A percentile compares a stretch with the other conserved stretches of the same genome.
Evolutionary conservation across 345 rosid genomes (phyloP).

Genomic region (Melaleuca quinquenervia): DNA sequence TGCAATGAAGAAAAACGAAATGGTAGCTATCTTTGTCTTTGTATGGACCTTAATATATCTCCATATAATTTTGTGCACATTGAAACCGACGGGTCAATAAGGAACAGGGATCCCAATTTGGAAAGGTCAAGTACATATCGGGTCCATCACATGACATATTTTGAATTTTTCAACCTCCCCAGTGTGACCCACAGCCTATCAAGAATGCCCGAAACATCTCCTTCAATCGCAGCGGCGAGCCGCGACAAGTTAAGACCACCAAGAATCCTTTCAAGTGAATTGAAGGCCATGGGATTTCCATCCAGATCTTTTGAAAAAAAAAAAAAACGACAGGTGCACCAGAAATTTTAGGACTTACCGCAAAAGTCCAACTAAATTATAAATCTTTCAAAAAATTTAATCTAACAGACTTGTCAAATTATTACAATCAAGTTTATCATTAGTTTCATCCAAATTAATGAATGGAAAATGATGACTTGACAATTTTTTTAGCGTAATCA

Average conservation of each 20-base stretch:
- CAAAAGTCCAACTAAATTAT: not conserved
- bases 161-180: not conserved
- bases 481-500: too few relatives aligned
- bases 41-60: not conserved
- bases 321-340: not conserved
- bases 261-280: not conserved
- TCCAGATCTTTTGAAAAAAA: not conserved
- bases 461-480: too few relatives aligned
- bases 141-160: not conserved
- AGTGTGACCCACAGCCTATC: not conserved
- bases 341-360: not conserved
- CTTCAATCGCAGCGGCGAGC: not conserved
- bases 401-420: too few relatives aligned
- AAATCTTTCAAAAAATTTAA: not conserved
- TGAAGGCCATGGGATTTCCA: not conserved
- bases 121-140: fast-evolving
- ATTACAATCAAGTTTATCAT: too few relatives aligned
- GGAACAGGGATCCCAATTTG: not conserved
- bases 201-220: not conserved
- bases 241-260: not conserved
- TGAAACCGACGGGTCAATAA: not conserved
- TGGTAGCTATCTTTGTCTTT: not conserved
- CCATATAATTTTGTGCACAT: not conserved
- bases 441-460: too few relatives aligned
- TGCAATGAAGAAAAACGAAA: not conserved